These are phyloP conservation scores for Claviceps sp. DNA, from an alignment of 2,329 filamentous ascomycete species.

Conservation along the genomic window DNA sequence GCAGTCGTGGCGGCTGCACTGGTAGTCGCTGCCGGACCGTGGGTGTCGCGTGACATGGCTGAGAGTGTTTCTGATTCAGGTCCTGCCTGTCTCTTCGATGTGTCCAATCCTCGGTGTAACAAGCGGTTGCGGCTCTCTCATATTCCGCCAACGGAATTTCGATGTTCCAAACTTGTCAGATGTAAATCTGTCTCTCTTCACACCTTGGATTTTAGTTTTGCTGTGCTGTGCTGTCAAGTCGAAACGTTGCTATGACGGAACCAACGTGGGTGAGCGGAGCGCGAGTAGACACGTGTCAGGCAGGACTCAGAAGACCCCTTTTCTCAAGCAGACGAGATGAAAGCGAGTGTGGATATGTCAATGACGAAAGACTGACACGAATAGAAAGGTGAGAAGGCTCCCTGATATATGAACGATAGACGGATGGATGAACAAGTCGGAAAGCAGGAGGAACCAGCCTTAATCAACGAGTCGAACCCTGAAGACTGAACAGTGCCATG, in stretches of 20 bases:
- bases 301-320: not conserved
- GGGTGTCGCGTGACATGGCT: slow-evolving; percentile 4
- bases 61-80: not conserved
- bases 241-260: not conserved
- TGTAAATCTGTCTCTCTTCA: not conserved
- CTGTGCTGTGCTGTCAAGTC: not conserved
- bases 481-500: not conserved
- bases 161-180: not conserved
- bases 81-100: slow-evolving; percentile 1
- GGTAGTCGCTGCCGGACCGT: slow-evolving; percentile 15
- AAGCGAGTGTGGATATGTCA: not conserved
- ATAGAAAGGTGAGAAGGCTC: not conserved
- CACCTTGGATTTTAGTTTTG: not conserved
- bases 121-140: slow-evolving; percentile 4
- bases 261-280: not conserved
- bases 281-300: slow-evolving; percentile 1
- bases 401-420: not conserved
- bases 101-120: slow-evolving; percentile 3
- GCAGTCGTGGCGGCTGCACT: slow-evolving; percentile 13
- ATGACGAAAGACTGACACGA: not conserved
- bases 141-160: slow-evolving; percentile 2
- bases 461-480: not conserved
- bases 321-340: not conserved
- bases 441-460: not conserved
- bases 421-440: not conserved